Conservation (phyloP, 805 yeast species). For the Pichia manshurica region DNA sequence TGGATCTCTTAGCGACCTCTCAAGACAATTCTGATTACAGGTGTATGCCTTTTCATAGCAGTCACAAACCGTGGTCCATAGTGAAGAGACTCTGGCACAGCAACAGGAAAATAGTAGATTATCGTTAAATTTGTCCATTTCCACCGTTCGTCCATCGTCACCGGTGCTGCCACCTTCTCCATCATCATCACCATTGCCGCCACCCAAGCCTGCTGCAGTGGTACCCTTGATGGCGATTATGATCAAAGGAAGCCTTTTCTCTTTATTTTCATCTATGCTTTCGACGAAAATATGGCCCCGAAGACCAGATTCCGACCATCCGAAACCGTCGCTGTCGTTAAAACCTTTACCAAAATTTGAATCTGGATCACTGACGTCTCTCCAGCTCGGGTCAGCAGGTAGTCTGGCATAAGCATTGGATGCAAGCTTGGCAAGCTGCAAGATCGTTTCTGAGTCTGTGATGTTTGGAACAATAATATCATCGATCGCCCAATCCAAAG, state of each 20-base stretch:
- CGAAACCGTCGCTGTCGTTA: slow-evolving; percentile 56
- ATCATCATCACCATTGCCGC: slow-evolving; percentile 40
- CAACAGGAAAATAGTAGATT: slow-evolving; percentile 90
- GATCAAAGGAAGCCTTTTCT: slow-evolving; percentile 36
- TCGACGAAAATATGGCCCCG: slow-evolving; percentile 86
- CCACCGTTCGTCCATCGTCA: slow-evolving; percentile 56
- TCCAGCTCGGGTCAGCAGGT: slow-evolving; percentile 82
- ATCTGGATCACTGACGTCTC: slow-evolving; percentile 39
- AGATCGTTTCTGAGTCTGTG: slow-evolving; percentile 64
- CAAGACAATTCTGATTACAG: slow-evolving; percentile 84
- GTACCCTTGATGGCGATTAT: slow-evolving; percentile 89
- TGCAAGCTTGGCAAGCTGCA: slow-evolving; percentile 76
- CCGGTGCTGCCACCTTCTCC: slow-evolving; percentile 34
- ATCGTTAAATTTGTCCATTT: slow-evolving; percentile 78
- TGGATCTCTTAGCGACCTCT: slow-evolving; percentile 61
- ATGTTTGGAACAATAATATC: slow-evolving; percentile 64
- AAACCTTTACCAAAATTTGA: slow-evolving; percentile 29
- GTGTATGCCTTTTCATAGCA: slow-evolving; percentile 80
- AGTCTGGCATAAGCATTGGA: slow-evolving; percentile 83
- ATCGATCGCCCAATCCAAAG: slow-evolving; percentile 61
- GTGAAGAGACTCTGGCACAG: slow-evolving; percentile 84
- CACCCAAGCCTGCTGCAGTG: slow-evolving; percentile 65
- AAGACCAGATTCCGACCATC: slow-evolving; percentile 82
- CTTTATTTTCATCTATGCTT: slow-evolving; percentile 29
- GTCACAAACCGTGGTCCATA: slow-evolving; percentile 95